These are phyloP conservation scores for barrel medic (Medicago truncatula) DNA, from an alignment of 306 rosid genomes.

Conservation along the genomic window DNA sequence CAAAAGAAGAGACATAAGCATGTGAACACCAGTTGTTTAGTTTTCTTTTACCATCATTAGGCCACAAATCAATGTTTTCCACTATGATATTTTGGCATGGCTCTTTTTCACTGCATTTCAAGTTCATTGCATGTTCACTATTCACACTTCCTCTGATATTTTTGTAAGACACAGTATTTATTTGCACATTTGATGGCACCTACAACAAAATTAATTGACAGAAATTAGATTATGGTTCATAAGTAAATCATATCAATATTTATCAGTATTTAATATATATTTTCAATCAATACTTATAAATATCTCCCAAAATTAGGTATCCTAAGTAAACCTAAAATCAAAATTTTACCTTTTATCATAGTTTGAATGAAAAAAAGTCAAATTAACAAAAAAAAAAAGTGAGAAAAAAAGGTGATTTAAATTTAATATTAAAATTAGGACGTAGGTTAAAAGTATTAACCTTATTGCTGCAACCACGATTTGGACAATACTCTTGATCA, in stretches of 20 bases:
- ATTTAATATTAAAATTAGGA: no score
- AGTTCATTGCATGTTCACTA: slow-evolving; percentile 40
- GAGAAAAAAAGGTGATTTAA: no score
- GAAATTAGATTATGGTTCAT: not conserved
- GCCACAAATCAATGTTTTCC: slow-evolving; percentile 45
- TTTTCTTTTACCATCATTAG: not conserved
- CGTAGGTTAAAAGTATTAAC: no score
- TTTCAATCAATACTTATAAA: not conserved
- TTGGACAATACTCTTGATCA: no score
- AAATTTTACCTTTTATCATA: not conserved
- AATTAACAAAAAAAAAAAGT: no score
- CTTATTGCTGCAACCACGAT: no score
- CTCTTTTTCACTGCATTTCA: slow-evolving; percentile 53
- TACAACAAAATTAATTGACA: not conserved
- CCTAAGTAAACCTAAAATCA: not conserved
- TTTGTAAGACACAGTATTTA: slow-evolving; percentile 52
- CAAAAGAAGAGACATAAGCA: slow-evolving; percentile 53
- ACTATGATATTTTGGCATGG: slow-evolving; percentile 57
- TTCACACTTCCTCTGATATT: slow-evolving; percentile 58
- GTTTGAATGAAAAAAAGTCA: not conserved
- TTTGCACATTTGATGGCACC: slow-evolving; percentile 59
- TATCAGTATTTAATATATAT: not conserved
- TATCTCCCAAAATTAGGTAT: not conserved
- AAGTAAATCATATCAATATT: not conserved
- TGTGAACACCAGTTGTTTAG: slow-evolving; percentile 35